phyloP scores from a whole-genome alignment of 805 yeast species.

The Osmozyma mogii region DNA sequence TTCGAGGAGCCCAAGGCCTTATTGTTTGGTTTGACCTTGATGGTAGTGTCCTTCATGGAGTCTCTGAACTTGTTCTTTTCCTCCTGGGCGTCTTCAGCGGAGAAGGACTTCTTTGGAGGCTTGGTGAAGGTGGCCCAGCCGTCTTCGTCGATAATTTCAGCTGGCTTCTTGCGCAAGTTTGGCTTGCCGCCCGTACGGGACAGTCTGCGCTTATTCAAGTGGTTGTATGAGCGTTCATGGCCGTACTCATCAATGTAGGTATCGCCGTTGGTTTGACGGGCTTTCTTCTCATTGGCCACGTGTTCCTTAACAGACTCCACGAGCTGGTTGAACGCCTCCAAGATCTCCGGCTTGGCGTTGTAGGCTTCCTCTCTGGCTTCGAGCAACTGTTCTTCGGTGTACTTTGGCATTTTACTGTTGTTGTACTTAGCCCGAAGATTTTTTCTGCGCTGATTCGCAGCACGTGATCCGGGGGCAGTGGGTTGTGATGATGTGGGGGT shows the following conservation, averaged over 20 bases:
- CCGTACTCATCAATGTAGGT: conserved; percentile 39
- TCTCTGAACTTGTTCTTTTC: conserved; percentile 41
- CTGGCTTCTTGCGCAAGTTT: conserved; percentile 48
- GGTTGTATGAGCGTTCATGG: conserved; percentile 36
- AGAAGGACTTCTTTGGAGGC: conserved; percentile 37
- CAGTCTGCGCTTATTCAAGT: conserved; percentile 54
- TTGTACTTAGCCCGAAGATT: background rate
- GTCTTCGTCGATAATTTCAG: conserved; percentile 59
- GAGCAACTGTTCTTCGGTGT: conserved; percentile 65
- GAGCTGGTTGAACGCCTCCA: conserved; percentile 56
- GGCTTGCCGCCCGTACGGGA: conserved; percentile 42
- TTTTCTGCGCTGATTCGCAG: conserved; percentile 1
- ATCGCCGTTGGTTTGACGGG: conserved; percentile 33
- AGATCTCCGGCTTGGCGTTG: conserved; percentile 55
- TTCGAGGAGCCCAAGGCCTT: conserved; percentile 68
- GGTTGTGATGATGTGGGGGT: no score
- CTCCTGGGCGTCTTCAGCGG: conserved; percentile 40
- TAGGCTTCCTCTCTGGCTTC: conserved; percentile 49
- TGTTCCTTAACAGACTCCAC: conserved; percentile 58
- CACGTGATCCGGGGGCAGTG: no score
- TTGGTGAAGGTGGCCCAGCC: conserved; percentile 71
- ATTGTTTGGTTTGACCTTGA: conserved; percentile 62
- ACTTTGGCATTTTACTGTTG: conserved; percentile 37
- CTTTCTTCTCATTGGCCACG: conserved; percentile 22
- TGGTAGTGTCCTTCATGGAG: conserved; percentile 37